Base-by-base conservation (phyloP, 179 eudicot genomes). In the Kewa caespitosa region DNA sequence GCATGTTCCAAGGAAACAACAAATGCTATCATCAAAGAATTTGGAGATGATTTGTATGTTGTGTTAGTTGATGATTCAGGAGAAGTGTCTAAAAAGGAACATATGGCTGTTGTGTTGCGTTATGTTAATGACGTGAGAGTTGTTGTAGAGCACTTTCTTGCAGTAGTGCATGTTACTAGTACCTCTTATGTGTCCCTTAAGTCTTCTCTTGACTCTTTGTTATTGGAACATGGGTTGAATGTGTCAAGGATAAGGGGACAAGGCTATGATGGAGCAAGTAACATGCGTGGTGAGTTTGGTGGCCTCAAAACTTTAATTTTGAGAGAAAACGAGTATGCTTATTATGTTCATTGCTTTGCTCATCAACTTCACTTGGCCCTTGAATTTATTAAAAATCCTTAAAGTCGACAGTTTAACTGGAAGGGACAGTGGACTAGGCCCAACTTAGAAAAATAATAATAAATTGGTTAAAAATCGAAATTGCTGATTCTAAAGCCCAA, bases 181-280 rank as follows among this genome's bases (percentile, higher is more conserved):
- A 76, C 75, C 2, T 65, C 54, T 43, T 38, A 72, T 12, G 0
- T 25, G 18, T 42, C 80, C 14, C 52, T 79, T 1, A 76, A 76
- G 28, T 1, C 22, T 31, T 69, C 20, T 8, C 6, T 82, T 43
- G 78, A 66, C 12, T 50, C 15, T 8, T 32, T 82, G 4, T 54
- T 79, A 37, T 61, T 60, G 0, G 55, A 34, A 39, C 39, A 70
- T 76, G 70, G 68, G 31, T 68, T 82, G 34, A 64, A 75, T 41
- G 4, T 80, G 17, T 46, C 80, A 34, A 74, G 66, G 0, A 37
- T 81, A 38, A n/a, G 66, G 37, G 76, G 80, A 2, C 80, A 80
- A 75, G 82, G 84, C 17, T 84, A 84, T 75, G 84, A 84, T 48
- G 80, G 69, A 25, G 78, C 72, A 28, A 78, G 84, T 42, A 71